A percentile compares a stretch with the other conserved stretches of the same genome.
Evolutionary conservation across 2,329 filamentous ascomycete genomes (phyloP).

Genomic region (Aspergillus japonicus): DNA sequence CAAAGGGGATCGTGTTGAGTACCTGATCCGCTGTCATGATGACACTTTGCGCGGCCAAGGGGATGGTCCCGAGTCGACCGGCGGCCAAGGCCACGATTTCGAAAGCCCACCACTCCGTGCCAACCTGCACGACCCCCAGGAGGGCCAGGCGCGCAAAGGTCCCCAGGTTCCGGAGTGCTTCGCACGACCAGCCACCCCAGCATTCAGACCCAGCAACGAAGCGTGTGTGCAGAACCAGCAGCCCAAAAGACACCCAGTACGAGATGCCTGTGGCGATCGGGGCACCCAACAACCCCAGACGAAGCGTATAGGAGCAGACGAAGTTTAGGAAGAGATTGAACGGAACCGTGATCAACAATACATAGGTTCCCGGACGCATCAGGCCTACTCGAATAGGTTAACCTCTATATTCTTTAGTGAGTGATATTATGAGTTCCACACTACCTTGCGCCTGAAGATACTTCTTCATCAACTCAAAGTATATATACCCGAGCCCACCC

Average conservation of each 20-base stretch:
- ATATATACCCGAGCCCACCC: constrained; percentile 81
- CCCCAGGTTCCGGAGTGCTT: constrained; percentile 64
- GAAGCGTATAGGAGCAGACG: constrained; percentile 70
- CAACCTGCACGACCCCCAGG: constrained; percentile 77
- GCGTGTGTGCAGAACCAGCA: constrained; percentile 70
- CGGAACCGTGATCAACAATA: constrained; percentile 60
- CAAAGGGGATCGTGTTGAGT: constrained; percentile 82
- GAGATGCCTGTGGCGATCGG: constrained; percentile 79
- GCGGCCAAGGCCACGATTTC: constrained; percentile 85
- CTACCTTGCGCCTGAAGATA: constrained; percentile 58
- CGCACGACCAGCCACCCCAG: constrained; percentile 72
- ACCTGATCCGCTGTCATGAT: constrained; percentile 89
- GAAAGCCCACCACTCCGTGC: constrained; percentile 93
- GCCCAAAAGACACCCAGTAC: constrained; percentile 80
- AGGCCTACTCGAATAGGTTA: constrained; percentile 46
- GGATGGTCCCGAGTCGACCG: constrained; percentile 73
- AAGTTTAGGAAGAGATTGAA: constrained; percentile 60
- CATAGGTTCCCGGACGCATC: constrained; percentile 64
- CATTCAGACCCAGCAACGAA: constrained; percentile 71
- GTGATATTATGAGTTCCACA: background rate
- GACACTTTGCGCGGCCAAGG: constrained; percentile 78
- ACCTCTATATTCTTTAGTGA: background rate
- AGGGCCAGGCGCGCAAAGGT: constrained; percentile 73
- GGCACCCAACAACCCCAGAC: constrained; percentile 72
- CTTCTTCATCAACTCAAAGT: constrained; percentile 74